phyloP scores from a whole-genome alignment of 805 yeast species.

The Dipodascus albidus region DNA sequence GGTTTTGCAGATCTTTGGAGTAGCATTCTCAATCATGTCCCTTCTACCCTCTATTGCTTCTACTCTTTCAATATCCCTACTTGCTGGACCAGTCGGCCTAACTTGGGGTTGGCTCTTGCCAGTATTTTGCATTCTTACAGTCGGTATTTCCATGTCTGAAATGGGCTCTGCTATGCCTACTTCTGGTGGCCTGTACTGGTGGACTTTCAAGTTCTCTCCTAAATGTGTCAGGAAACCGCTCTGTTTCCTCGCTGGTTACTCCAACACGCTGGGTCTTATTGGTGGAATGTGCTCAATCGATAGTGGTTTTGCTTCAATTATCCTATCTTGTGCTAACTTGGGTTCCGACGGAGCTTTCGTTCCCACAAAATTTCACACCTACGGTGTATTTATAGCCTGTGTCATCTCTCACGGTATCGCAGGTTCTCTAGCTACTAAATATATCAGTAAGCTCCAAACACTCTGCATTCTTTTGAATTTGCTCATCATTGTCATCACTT shows the following conservation, averaged over 20 bases:
- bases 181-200: conserved; percentile 62
- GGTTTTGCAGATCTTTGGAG: conserved; percentile 55
- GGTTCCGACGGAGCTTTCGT: conserved; percentile 43
- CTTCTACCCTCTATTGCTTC: conserved; percentile 48
- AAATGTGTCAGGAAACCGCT: conserved; percentile 37
- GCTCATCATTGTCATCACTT: conserved; percentile 38
- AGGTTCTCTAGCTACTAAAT: conserved; percentile 45
- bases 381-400: conserved; percentile 58
- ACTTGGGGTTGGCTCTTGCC: conserved; percentile 69
- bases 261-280: conserved; percentile 55
- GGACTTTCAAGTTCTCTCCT: conserved; percentile 61
- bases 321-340: conserved; percentile 27
- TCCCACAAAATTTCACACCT: conserved; percentile 41
- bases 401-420: conserved; percentile 39
- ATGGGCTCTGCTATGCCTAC: conserved; percentile 63
- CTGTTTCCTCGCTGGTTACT: conserved; percentile 53
- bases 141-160: conserved; percentile 57
- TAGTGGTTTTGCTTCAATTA: conserved; percentile 60
- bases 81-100: conserved; percentile 53
- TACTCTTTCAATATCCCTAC: conserved; percentile 38
- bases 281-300: conserved; percentile 58
- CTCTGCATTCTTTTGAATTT: conserved; percentile 45
- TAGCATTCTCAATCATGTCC: conserved; percentile 66
- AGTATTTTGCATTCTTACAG: conserved; percentile 39
- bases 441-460: conserved; percentile 48